phyloP scores from a whole-genome alignment of 768 basidiomycete species.

The Hydnomerulius pinastri region DNA sequence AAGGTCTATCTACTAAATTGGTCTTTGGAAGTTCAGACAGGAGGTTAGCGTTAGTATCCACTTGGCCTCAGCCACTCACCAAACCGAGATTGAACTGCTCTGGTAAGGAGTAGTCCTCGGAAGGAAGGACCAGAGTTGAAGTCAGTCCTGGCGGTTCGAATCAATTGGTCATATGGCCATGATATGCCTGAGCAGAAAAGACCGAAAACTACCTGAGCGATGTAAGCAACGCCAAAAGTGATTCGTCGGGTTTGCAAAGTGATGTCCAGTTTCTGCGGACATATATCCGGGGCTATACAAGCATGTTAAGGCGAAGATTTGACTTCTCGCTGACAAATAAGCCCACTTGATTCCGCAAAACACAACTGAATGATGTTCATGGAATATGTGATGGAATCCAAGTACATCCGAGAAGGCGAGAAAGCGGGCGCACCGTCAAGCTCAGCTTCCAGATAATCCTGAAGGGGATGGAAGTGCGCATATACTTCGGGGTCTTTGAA shows the following conservation, averaged over 20 bases:
- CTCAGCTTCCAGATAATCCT: constrained; percentile 51
- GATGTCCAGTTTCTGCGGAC: constrained; percentile 73
- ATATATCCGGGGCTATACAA: constrained; percentile 59
- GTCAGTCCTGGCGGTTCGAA: constrained; percentile 52
- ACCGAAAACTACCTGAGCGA: constrained; percentile 49
- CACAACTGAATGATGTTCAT: constrained; percentile 49
- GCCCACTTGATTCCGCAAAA: constrained; percentile 86
- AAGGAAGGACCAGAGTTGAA: constrained; percentile 46
- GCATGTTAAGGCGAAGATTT: too few species aligned
- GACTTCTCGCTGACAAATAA: too few species aligned
- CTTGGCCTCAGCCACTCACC: constrained; percentile 41
- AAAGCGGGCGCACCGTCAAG: constrained; percentile 56
- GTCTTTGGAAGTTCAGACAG: constrained; percentile 47
- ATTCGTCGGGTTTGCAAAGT: constrained; percentile 79
- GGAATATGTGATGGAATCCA: neutral
- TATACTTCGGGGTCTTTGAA: constrained; percentile 55
- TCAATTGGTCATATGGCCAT: neutral
- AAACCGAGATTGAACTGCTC: constrained; percentile 62
- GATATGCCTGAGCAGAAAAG: neutral
- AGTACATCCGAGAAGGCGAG: neutral
- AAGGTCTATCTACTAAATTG: constrained; percentile 72
- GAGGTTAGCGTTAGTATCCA: neutral
- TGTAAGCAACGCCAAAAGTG: constrained; percentile 81
- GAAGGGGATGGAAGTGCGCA: constrained; percentile 50
- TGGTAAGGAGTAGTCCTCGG: constrained; percentile 64